A percentile compares a stretch with the other conserved stretches of the same genome.
These are phyloP conservation scores for Cystofilobasidium macerans DNA, from an alignment of 768 basidiomycete species.

Conservation along the genomic window DNA sequence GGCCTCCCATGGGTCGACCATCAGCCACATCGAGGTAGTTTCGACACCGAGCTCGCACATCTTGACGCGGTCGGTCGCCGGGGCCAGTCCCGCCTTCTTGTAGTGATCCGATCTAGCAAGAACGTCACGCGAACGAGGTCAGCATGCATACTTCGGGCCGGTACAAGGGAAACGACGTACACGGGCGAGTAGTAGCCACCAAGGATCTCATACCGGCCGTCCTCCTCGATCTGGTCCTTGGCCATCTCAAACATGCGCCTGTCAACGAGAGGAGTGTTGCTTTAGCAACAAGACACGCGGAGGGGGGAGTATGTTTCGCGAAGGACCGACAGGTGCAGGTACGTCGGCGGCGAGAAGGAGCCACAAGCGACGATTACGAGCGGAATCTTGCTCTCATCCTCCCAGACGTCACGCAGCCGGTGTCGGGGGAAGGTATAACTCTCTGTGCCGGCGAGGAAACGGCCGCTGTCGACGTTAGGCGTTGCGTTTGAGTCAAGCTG, in stretches of 20 bases:
- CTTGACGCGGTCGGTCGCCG: conserved; percentile 73
- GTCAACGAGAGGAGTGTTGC: not conserved
- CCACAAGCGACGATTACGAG: conserved; percentile 67
- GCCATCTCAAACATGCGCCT: conserved; percentile 99
- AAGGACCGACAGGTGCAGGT: conserved; percentile 58
- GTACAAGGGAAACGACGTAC: conserved; percentile 21
- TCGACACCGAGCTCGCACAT: conserved; percentile 65
- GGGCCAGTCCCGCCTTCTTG: conserved; percentile 89
- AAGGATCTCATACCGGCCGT: conserved; percentile 88
- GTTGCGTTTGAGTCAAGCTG: not conserved
- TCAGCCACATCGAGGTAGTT: conserved; percentile 83
- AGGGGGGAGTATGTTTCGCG: not conserved
- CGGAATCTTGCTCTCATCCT: conserved; percentile 22
- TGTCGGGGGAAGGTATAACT: conserved; percentile 27
- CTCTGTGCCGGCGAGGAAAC: conserved; percentile 18
- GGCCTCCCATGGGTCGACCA: conserved; percentile 98
- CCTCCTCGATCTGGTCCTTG: conserved; percentile 74
- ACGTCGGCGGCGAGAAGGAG: conserved; percentile 96
- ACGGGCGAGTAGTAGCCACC: conserved; percentile 96
- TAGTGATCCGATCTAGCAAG: conserved; percentile 45
- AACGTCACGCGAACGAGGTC: not conserved
- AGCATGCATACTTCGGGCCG: not conserved
- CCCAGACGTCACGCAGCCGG: conserved; percentile 27
- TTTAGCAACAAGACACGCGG: no score
- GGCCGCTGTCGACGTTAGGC: conserved; percentile 16